Conservation (phyloP, 2,329 filamentous ascomycete species). For the Lojkania enalia region DNA sequence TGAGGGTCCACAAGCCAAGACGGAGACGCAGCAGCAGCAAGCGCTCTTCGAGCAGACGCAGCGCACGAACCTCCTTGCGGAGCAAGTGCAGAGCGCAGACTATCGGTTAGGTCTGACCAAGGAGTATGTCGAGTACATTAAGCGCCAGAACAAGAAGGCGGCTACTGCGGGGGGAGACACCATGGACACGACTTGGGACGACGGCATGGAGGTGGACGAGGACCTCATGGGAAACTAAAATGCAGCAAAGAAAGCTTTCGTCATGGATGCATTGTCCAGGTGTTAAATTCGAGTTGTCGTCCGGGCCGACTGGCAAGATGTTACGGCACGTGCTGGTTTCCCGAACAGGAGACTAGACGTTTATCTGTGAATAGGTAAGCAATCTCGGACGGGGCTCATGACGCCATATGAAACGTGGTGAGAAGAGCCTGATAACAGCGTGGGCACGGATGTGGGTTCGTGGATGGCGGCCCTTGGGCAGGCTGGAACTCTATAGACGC, state of each 20-base stretch:
- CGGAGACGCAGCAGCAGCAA: constrained; percentile 45
- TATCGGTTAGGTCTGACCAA: constrained; percentile 60
- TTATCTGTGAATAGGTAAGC: constrained; percentile 8
- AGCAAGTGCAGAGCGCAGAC: constrained; percentile 58
- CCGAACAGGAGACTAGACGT: constrained; percentile 1
- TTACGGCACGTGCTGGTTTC: constrained; percentile 5
- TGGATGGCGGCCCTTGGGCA: no score
- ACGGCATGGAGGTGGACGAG: constrained; percentile 39
- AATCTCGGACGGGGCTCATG: constrained; percentile 19
- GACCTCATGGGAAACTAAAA: constrained; percentile 46
- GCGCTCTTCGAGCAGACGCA: constrained; percentile 55
- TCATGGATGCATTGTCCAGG: constrained; percentile 1
- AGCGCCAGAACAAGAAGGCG: constrained; percentile 50
- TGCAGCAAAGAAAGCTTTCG: constrained; percentile 1
- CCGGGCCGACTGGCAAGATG: not conserved
- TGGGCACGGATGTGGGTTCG: no score
- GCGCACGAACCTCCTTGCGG: constrained; percentile 55
- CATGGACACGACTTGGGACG: constrained; percentile 45
- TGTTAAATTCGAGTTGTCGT: not conserved
- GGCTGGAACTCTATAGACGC: no score
- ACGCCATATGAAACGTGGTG: constrained; percentile 34
- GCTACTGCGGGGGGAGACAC: constrained; percentile 34
- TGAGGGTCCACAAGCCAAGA: constrained; percentile 43
- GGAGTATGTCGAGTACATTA: constrained; percentile 60
- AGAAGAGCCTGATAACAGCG: constrained; percentile 6